Conservation (phyloP, 306 rosid genomes). For the Canavalia ensiformis region DNA sequence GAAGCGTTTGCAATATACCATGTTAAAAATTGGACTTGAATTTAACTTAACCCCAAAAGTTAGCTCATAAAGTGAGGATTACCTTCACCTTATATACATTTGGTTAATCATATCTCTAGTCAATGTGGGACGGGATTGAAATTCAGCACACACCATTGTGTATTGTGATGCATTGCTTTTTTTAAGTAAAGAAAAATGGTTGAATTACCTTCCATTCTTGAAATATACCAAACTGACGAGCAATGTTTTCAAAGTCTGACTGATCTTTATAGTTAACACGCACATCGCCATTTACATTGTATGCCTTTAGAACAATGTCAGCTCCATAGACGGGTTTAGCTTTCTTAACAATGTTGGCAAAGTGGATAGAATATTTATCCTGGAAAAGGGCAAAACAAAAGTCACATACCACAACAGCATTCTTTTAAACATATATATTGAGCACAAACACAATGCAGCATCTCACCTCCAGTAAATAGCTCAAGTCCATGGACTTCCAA, state of each 20-base stretch:
- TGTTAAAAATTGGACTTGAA: no score
- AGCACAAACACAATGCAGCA: constrained; percentile 36
- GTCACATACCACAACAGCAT: constrained; percentile 41
- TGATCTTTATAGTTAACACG: constrained; percentile 74
- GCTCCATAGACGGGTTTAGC: constrained; percentile 80
- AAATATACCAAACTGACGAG: constrained; percentile 85
- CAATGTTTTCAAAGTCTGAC: constrained; percentile 74
- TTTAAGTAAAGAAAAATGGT: constrained; percentile 28
- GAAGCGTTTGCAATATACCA: no score
- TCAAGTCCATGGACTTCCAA: constrained; percentile 89
- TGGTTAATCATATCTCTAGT: no score
- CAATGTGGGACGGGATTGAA: not conserved
- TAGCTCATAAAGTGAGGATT: no score
- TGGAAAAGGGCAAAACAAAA: constrained; percentile 50
- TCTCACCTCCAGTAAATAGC: constrained; percentile 91
- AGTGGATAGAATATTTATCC: constrained; percentile 74
- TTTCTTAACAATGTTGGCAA: constrained; percentile 66
- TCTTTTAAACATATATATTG: not conserved
- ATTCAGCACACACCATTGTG: not conserved
- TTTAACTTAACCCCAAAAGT: no score
- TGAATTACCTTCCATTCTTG: constrained; percentile 95
- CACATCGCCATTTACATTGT: constrained; percentile 76
- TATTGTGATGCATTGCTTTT: constrained; percentile 26
- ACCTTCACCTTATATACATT: no score
- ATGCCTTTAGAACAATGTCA: constrained; percentile 77